These are phyloP conservation scores for Ustilago xerochloae DNA, from an alignment of 1,284 basidiomycete species.

Conservation along the genomic window DNA sequence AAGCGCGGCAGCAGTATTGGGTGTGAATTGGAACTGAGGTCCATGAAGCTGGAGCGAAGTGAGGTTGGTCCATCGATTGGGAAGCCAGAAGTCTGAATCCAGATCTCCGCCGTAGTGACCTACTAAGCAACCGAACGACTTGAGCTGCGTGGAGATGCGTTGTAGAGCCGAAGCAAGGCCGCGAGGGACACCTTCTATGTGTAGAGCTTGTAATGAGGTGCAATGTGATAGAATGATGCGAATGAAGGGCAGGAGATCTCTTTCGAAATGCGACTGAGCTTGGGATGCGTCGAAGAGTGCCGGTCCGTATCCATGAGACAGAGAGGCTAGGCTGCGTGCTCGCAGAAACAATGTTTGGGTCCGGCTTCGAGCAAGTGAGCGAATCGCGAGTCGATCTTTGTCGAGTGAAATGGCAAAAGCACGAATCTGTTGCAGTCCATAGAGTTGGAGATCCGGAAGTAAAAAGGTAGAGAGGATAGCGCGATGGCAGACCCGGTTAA, in stretches of 20 bases:
- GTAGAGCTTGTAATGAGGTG: slow-evolving; percentile 2
- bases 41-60: slow-evolving; percentile 36
- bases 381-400: slow-evolving; percentile 14
- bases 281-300: slow-evolving; percentile 42
- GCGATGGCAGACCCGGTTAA: slow-evolving; percentile 23
- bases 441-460: slow-evolving; percentile 15
- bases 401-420: slow-evolving; percentile 26
- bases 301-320: slow-evolving; percentile 6
- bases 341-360: slow-evolving; percentile 13
- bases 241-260: slow-evolving; percentile 10
- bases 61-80: slow-evolving; percentile 11
- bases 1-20: not conserved
- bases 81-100: slow-evolving; percentile 29
- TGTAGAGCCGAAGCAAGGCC: not conserved
- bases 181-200: slow-evolving; percentile 29
- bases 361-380: slow-evolving; percentile 1
- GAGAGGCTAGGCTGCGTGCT: not conserved
- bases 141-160: not conserved
- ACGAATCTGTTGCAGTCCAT: slow-evolving; percentile 17
- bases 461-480: slow-evolving; percentile 13
- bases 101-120: slow-evolving; percentile 30
- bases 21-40: slow-evolving; percentile 23
- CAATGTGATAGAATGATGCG: slow-evolving; percentile 15
- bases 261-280: slow-evolving; percentile 34
- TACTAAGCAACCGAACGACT: slow-evolving; percentile 15